Evolutionary conservation across 2,329 filamentous ascomycete species (phyloP).

Genomic region (Talaromyces rugulosus): DNA sequence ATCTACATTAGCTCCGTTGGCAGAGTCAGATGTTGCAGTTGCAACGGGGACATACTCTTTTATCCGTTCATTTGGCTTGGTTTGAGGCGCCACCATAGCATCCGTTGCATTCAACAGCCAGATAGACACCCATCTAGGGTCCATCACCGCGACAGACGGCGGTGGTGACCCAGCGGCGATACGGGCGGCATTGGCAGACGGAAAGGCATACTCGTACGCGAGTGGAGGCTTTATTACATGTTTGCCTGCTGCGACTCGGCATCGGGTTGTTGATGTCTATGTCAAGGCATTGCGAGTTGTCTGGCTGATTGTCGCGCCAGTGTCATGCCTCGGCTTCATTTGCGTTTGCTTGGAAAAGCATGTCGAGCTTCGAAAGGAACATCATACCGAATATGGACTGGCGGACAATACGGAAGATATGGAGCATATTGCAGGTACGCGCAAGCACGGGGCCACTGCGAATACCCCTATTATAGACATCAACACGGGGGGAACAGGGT

Average conservation of each 20-base stretch:
- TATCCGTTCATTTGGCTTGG: not conserved
- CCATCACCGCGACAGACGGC: not conserved
- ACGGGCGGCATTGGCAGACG: not conserved
- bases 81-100: not conserved
- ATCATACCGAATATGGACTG: not conserved
- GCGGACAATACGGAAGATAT: not conserved
- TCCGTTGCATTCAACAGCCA: constrained; percentile 1
- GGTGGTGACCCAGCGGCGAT: not conserved
- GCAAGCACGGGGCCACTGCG: not conserved
- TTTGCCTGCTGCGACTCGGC: not conserved
- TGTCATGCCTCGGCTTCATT: not conserved
- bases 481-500: not conserved
- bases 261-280: not conserved
- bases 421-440: not conserved
- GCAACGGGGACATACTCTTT: constrained; percentile 1
- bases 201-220: not conserved
- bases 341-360: not conserved
- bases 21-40: constrained; percentile 1
- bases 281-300: not conserved
- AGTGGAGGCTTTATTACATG: not conserved
- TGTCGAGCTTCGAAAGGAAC: not conserved
- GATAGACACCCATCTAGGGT: not conserved
- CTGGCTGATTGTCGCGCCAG: not conserved
- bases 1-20: not conserved
- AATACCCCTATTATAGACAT: not conserved